Evolutionary conservation across 2,329 filamentous ascomycete species (phyloP).

Genomic region (Paraphoma sp.): DNA sequence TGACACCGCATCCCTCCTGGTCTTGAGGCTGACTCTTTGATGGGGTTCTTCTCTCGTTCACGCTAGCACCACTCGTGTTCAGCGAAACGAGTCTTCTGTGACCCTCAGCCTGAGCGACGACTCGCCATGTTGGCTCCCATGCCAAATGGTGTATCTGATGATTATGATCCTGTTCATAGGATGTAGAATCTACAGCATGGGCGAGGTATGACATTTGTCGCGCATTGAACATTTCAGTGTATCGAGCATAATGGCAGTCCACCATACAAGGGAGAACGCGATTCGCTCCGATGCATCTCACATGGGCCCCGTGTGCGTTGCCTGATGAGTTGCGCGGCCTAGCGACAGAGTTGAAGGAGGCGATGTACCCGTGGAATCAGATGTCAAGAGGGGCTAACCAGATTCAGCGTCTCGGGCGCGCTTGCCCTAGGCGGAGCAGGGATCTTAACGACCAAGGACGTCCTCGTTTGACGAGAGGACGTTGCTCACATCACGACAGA

Average conservation of each 20-base stretch:
- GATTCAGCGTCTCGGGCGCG: conserved; percentile 16
- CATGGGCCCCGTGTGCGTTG: neutral
- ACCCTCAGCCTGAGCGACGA: conserved; percentile 7
- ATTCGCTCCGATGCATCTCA: neutral
- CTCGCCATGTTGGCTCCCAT: neutral
- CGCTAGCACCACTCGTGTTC: conserved; percentile 13
- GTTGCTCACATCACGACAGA: conserved; percentile 18
- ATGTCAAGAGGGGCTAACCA: conserved; percentile 15
- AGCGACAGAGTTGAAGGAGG: conserved; percentile 30
- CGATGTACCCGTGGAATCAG: conserved; percentile 19
- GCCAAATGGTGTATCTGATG: neutral
- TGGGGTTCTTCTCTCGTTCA: conserved; percentile 3
- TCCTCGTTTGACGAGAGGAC: neutral
- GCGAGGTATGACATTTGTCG: neutral
- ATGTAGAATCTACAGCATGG: too few relatives aligned
- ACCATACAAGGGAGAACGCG: neutral
- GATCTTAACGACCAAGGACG: conserved; percentile 18
- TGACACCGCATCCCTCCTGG: neutral
- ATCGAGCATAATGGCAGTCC: neutral
- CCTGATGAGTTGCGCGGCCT: conserved; percentile 15
- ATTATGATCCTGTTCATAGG: too few relatives aligned
- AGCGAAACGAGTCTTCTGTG: conserved; percentile 14
- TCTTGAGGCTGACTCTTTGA: neutral
- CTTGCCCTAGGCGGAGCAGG: conserved; percentile 3
- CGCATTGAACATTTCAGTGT: neutral